Base-by-base conservation (phyloP, 2,329 filamentous ascomycete species). In the Aspergillus intermedius region DNA sequence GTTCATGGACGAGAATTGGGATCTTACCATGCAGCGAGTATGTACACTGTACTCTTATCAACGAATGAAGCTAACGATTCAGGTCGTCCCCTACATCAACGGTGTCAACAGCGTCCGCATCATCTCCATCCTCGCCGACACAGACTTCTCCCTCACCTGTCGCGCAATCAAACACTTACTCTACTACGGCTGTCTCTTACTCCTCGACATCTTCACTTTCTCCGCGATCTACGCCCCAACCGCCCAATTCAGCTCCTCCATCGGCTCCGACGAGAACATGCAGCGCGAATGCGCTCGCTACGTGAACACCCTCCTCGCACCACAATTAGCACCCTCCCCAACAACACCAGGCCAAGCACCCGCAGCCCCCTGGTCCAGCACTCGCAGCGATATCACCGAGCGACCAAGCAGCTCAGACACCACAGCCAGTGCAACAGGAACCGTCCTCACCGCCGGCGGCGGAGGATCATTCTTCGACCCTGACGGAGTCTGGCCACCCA, bases 131-230 rank as follows among this genome's bases (percentile, higher is more conserved):
- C 78, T 87, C 21, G 89, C 91, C 42, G 88, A 95, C 61, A 88
- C 93, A 8, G 90, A 94, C 51, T 79, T 95, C 44, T 86, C 87
- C 44, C 82, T 98, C 21, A 88, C 91, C 48, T 87, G 88, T 61
- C 85, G 89, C 46, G 91, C 90, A 6, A 80, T 97, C 49, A 84
- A 88, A 54, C 91, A 97, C 66, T 78, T 98, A 8, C 78, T 97
- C 22, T 95, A 94, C 74, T 96, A 97, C 69, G 88, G 91, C 63
- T 91, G 89, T 60, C 80, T 95, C 32, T 77, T 95, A 22, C 80
- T 97, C 46, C 81, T 97, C 9, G 93, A 98, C 70, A 87, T 96
- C 59, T 97, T 97, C 75, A 90, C 93, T 66, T 98, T 97, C 66
- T 79, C 84, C 28, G 88, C 88, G 39, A 91, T 94, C 60, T 98